Conservation (phyloP, 1,284 basidiomycete genomes). For the Microbotryum violaceum region DNA sequence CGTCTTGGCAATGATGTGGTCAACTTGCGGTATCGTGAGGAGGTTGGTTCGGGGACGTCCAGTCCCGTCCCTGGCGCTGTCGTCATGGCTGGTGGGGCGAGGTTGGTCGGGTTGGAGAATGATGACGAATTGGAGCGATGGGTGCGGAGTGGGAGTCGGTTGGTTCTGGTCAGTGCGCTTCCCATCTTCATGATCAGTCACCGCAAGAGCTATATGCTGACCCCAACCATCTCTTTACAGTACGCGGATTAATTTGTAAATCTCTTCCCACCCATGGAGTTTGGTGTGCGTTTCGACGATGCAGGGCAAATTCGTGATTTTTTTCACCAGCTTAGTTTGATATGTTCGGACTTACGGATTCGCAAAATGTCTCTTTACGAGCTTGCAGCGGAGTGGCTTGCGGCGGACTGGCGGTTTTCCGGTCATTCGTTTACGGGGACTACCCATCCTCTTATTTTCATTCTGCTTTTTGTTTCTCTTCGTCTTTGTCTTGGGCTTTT, state of each 20-base stretch:
- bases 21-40: constrained; percentile 53
- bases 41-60: constrained; percentile 12
- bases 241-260: constrained; percentile 15
- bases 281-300: not conserved
- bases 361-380: no score
- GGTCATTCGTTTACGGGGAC: no score
- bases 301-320: no score
- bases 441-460: no score
- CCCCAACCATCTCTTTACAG: not conserved
- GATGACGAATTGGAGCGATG: constrained; percentile 35
- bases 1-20: constrained; percentile 70
- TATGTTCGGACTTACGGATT: no score
- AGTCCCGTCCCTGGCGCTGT: constrained; percentile 14
- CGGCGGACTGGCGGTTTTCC: no score
- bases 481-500: no score
- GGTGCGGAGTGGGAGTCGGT: constrained; percentile 30
- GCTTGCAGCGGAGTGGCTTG: no score
- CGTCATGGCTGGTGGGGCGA: constrained; percentile 30
- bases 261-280: not conserved
- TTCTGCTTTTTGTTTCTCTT: no score
- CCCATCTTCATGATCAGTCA: not conserved
- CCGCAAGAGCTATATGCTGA: not conserved
- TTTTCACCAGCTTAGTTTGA: no score
- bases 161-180: constrained; percentile 25
- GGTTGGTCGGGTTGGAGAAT: constrained; percentile 27